These are phyloP conservation scores for Ceratobasidium sp. DNA, from an alignment of 1,284 basidiomycete species.

Conservation along the genomic window DNA sequence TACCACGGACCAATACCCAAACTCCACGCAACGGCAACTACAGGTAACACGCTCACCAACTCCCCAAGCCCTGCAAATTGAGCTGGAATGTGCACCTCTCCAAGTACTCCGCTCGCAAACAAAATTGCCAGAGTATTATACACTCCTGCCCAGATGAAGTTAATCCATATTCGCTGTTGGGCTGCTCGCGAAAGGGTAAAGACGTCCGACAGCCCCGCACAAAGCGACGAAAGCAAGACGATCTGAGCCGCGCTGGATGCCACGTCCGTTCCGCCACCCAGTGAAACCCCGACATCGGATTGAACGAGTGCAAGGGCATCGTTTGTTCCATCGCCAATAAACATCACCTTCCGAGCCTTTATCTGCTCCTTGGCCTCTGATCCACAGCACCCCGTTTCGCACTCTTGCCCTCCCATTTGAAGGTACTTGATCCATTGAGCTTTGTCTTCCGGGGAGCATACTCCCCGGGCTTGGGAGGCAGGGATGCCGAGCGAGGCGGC, in stretches of 20 bases:
- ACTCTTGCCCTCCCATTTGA: conserved; percentile 42
- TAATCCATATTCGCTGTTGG: conserved; percentile 50
- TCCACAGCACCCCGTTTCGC: not conserved
- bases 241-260: conserved; percentile 80
- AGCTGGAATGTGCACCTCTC: conserved; percentile 51
- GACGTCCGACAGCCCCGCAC: conserved; percentile 58
- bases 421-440: conserved; percentile 56
- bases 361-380: not conserved
- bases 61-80: conserved; percentile 56
- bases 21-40: conserved; percentile 49
- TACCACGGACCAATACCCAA: not conserved
- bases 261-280: conserved; percentile 70
- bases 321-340: conserved; percentile 82
- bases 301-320: conserved; percentile 76
- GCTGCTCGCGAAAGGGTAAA: conserved; percentile 55
- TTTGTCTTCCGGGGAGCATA: conserved; percentile 81
- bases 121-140: conserved; percentile 73
- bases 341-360: conserved; percentile 55
- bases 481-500: conserved; percentile 63
- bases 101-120: conserved; percentile 74
- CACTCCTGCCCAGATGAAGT: conserved; percentile 70
- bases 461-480: conserved; percentile 72
- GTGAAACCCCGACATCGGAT: conserved; percentile 76
- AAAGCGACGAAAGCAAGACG: conserved; percentile 64
- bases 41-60: conserved; percentile 54